A percentile compares a stretch with the other conserved stretches of the same genome.
Evolutionary conservation across 2,329 filamentous ascomycete genomes (phyloP).

Genomic region (Paramyrothecium sp.): DNA sequence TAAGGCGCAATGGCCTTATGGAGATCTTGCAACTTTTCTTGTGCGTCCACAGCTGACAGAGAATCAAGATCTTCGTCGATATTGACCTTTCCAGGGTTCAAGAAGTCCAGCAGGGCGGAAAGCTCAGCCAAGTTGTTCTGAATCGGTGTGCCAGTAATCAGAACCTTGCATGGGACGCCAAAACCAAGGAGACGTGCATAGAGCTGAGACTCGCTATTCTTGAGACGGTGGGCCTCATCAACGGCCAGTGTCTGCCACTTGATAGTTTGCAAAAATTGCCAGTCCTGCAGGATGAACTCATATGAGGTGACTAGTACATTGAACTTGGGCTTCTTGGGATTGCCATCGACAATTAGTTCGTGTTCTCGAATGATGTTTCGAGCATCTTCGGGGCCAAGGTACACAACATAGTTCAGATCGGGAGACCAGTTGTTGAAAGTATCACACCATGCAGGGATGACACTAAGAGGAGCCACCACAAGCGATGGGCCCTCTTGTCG

Average conservation of each 20-base stretch:
- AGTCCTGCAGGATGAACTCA: constrained; percentile 89
- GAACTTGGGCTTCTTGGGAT: constrained; percentile 88
- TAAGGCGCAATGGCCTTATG: constrained; percentile 88
- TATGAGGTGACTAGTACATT: constrained; percentile 98
- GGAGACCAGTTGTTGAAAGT: constrained; percentile 97
- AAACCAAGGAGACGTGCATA: constrained; percentile 85
- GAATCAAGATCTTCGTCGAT: constrained; percentile 90
- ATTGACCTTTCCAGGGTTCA: constrained; percentile 90
- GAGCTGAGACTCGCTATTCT: constrained; percentile 92
- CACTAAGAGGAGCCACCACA: constrained; percentile 94
- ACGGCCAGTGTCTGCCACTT: constrained; percentile 98
- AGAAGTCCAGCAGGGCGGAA: constrained; percentile 88
- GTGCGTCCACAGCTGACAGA: constrained; percentile 75
- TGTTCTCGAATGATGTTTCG: constrained; percentile 87
- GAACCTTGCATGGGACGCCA: constrained; percentile 79
- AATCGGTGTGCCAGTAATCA: constrained; percentile 96
- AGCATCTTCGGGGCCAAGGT: constrained; percentile 85
- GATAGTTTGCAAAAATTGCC: constrained; percentile 79
- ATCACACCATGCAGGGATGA: constrained; percentile 97
- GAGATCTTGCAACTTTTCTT: constrained; percentile 81
- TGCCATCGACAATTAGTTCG: constrained; percentile 83
- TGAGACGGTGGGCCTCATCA: constrained; percentile 93
- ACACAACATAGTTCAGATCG: constrained; percentile 95
- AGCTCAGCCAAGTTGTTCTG: constrained; percentile 96
- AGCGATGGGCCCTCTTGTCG: constrained; percentile 92